Conservation (phyloP, 1,284 basidiomycete genomes). For the Tranzscheliella williamsii region DNA sequence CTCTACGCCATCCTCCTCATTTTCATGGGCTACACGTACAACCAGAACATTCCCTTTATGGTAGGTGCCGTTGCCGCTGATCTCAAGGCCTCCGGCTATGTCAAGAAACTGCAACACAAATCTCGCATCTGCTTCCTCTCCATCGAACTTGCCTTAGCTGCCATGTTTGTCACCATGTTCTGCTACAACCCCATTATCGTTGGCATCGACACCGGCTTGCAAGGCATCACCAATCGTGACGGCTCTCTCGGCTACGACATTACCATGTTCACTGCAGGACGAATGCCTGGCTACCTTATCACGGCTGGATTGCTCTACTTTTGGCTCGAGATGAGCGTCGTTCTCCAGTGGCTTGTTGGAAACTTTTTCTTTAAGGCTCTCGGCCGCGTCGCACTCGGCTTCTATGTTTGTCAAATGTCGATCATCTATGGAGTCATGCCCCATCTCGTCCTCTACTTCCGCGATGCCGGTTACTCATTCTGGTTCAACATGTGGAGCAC, state of each 20-base stretch:
- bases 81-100: constrained; percentile 61
- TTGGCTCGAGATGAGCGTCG: constrained; percentile 62
- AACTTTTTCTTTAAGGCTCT: constrained; percentile 62
- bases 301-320: constrained; percentile 49
- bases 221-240: constrained; percentile 57
- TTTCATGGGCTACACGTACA: constrained; percentile 23
- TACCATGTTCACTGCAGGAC: constrained; percentile 17
- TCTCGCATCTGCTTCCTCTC: constrained; percentile 59
- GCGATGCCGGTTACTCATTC: constrained; percentile 54
- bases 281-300: constrained; percentile 31
- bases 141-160: constrained; percentile 58
- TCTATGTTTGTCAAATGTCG: constrained; percentile 63
- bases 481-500: constrained; percentile 62
- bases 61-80: constrained; percentile 61
- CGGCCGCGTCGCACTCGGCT: constrained; percentile 62
- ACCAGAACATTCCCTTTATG: constrained; percentile 52
- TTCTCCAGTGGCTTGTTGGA: constrained; percentile 62
- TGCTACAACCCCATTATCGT: constrained; percentile 59
- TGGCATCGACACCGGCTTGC: constrained; percentile 55
- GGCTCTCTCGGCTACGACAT: constrained; percentile 59
- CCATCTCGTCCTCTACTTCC: constrained; percentile 60
- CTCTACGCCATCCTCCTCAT: constrained; percentile 53
- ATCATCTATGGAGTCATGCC: constrained; percentile 63
- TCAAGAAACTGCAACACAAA: constrained; percentile 61
- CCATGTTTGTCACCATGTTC: constrained; percentile 56